Percentiles rank a stretch among this genome's conserved stretches.
Conservation (phyloP, 2,329 filamentous ascomycete genomes). For the Arthrobotrys sphaeroides region DNA sequence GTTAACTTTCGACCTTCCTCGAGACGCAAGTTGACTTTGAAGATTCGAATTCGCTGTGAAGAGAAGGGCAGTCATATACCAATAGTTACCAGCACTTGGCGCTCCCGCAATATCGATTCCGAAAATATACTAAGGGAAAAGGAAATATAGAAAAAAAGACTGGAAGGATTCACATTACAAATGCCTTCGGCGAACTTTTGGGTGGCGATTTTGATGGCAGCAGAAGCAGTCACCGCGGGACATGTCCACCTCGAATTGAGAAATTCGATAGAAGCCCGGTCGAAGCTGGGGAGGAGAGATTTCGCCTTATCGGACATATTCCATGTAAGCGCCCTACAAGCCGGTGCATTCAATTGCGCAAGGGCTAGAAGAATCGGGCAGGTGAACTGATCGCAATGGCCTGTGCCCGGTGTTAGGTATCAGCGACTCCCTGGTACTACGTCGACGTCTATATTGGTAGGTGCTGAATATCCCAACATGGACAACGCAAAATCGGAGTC, state of each 20-base stretch:
- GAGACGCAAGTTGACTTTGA: not conserved
- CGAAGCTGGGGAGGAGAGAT: conserved; percentile 32
- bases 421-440: conserved; percentile 44
- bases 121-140: not conserved
- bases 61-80: conserved; percentile 9
- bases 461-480: not conserved
- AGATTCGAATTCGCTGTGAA: not conserved
- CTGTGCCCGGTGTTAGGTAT: conserved; percentile 12
- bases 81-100: not conserved
- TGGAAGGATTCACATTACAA: not conserved
- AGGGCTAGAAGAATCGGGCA: conserved; percentile 21
- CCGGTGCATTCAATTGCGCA: conserved; percentile 23
- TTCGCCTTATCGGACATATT: conserved; percentile 31
- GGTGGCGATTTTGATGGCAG: conserved; percentile 21
- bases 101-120: not conserved
- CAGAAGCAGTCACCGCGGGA: conserved; percentile 34
- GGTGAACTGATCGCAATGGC: conserved; percentile 18
- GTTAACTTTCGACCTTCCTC: conserved; percentile 1
- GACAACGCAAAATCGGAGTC: conserved; percentile 3
- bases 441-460: conserved; percentile 45
- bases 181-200: conserved; percentile 23
- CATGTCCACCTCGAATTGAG: conserved; percentile 46
- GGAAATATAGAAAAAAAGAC: not conserved
- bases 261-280: conserved; percentile 40
- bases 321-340: conserved; percentile 26